phyloP scores from a whole-genome alignment of 2,329 filamentous ascomycete species.

The Colletotrichum lini region DNA sequence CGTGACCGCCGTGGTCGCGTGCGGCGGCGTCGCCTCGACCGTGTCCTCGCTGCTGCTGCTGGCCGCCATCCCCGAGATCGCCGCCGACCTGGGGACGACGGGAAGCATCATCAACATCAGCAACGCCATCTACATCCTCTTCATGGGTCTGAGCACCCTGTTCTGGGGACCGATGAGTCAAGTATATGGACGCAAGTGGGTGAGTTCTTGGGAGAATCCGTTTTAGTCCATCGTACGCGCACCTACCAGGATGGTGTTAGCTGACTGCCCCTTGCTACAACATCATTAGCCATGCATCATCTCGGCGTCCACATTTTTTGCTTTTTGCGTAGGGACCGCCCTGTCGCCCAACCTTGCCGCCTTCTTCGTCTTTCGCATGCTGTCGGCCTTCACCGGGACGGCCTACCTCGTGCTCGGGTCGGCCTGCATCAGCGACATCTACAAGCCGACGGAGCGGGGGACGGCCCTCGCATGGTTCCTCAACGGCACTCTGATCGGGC shows the following conservation, averaged over 20 bases:
- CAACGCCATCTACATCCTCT: slow-evolving; percentile 80
- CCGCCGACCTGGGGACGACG: slow-evolving; percentile 73
- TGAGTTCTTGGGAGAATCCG: slow-evolving; percentile 50
- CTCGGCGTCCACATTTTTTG: slow-evolving; percentile 66
- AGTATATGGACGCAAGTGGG: slow-evolving; percentile 66
- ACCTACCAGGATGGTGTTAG: too few species aligned
- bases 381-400: slow-evolving; percentile 80
- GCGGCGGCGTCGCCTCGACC: slow-evolving; percentile 32
- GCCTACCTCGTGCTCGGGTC: slow-evolving; percentile 77
- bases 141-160: slow-evolving; percentile 77
- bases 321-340: slow-evolving; percentile 76
- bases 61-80: slow-evolving; percentile 81
- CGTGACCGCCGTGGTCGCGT: slow-evolving; percentile 31
- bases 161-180: slow-evolving; percentile 78
- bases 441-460: slow-evolving; percentile 73
- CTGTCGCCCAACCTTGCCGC: slow-evolving; percentile 75
- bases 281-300: slow-evolving; percentile 45
- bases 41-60: slow-evolving; percentile 64
- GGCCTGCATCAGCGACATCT: slow-evolving; percentile 71
- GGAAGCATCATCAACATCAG: slow-evolving; percentile 78
- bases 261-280: neutral
- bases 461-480: slow-evolving; percentile 78
- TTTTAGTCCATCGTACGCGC: too few species aligned
- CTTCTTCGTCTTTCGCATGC: slow-evolving; percentile 78
- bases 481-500: slow-evolving; percentile 75